Percentiles rank a stretch among this genome's conserved stretches.
Evolutionary conservation across 371 early-diverging fungal genomes (phyloP).

Genomic region (Apophysomyces sp.): DNA sequence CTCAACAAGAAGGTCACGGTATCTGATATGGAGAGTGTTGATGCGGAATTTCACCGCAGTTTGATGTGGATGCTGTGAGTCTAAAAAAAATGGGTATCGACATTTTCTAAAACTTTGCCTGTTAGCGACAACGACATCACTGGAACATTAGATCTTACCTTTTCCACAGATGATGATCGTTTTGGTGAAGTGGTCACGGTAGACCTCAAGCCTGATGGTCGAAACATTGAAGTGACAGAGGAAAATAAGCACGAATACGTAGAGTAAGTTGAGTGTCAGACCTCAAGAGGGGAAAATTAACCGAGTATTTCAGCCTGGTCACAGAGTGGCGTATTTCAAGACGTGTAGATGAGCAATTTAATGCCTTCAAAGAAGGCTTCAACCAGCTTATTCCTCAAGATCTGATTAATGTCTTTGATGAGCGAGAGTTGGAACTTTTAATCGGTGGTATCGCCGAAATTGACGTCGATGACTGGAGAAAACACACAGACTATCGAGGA

Average conservation of each 20-base stretch:
- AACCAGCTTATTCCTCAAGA: conserved; percentile 95
- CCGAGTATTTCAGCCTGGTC: conserved; percentile 51
- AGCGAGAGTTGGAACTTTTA: conserved; percentile 96
- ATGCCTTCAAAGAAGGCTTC: conserved; percentile 94
- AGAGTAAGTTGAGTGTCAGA: conserved; percentile 43
- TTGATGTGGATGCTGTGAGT: conserved; percentile 90
- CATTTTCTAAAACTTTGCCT: not conserved
- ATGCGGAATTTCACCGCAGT: conserved; percentile 90
- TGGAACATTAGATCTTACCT: conserved; percentile 87
- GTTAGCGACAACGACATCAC: conserved; percentile 83
- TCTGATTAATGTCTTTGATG: conserved; percentile 94
- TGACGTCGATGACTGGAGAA: conserved; percentile 99
- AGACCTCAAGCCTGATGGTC: conserved; percentile 90
- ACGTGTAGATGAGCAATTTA: conserved; percentile 93
- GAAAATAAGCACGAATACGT: conserved; percentile 98
- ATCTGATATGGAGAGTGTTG: conserved; percentile 95
- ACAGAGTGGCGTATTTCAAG: conserved; percentile 83
- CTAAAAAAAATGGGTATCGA: not conserved
- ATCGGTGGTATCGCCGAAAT: conserved; percentile 99
- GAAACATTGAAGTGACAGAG: conserved; percentile 93
- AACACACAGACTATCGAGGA: conserved; percentile 96
- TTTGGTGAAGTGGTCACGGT: conserved; percentile 93
- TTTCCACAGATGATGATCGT: conserved; percentile 88
- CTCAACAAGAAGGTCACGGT: conserved; percentile 84
- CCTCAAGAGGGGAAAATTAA: not conserved